Evolutionary conservation across 805 yeast genomes (phyloP).

Genomic region (Wickerhamomyces strasburgensis): DNA sequence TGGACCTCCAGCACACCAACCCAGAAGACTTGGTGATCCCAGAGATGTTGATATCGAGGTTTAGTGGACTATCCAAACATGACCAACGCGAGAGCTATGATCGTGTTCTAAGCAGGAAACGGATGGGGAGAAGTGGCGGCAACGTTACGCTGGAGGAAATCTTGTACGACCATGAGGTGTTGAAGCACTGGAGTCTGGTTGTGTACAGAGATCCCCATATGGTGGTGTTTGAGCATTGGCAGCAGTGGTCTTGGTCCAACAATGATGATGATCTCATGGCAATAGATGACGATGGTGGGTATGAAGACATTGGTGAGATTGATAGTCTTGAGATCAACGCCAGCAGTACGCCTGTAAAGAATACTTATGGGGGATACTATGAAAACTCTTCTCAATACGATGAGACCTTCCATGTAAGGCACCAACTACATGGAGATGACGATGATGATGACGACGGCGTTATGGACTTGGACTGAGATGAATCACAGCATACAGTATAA

Average conservation of each 20-base stretch:
- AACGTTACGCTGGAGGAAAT: constrained; percentile 20
- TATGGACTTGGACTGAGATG: constrained; percentile 3
- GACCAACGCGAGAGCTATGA: constrained; percentile 7
- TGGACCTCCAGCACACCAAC: constrained; percentile 1
- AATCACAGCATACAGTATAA: too few species aligned
- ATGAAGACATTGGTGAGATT: background rate
- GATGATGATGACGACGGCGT: constrained; percentile 1
- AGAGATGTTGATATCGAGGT: constrained; percentile 4
- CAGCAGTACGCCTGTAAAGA: constrained; percentile 1
- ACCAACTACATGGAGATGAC: constrained; percentile 4
- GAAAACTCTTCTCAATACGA: background rate
- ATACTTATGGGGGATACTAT: constrained; percentile 2
- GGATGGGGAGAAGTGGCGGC: constrained; percentile 3
- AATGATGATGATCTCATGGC: background rate
- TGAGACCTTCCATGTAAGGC: too few species aligned
- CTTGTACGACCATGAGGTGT: constrained; percentile 23
- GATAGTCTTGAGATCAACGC: background rate
- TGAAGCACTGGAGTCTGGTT: constrained; percentile 25
- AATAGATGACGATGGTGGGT: background rate
- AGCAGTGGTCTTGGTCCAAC: too few species aligned
- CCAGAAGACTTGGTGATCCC: constrained; percentile 9
- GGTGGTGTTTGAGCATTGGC: constrained; percentile 26
- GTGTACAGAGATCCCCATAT: constrained; percentile 23
- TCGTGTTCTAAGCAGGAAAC: constrained; percentile 6
- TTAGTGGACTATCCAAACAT: constrained; percentile 1